Evolutionary conservation across 495 filamentous ascomycete species (phyloP).

Genomic region (Daldinia bambusicola): DNA sequence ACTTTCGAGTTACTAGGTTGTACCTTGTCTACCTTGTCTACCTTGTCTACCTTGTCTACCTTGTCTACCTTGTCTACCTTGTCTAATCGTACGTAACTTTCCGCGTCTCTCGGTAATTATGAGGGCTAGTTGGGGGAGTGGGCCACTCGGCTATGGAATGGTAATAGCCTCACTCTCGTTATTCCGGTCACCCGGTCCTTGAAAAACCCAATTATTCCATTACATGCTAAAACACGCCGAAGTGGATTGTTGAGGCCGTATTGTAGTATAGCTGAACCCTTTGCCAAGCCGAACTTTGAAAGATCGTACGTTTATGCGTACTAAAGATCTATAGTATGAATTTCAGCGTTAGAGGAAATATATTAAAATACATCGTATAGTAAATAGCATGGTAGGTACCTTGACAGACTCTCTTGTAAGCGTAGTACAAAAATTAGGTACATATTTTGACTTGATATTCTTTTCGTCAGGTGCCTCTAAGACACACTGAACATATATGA

Average conservation of each 20-base stretch:
- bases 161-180: background rate
- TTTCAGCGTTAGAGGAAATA: background rate
- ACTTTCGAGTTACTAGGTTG: no score
- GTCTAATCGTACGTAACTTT: background rate
- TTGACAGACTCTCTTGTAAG: no score
- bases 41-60: no score
- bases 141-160: background rate
- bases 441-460: no score
- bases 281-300: background rate
- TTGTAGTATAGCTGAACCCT: background rate
- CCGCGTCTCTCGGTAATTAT: background rate
- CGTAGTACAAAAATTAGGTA: no score
- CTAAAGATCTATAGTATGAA: background rate
- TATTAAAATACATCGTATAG: background rate
- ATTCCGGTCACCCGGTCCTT: background rate
- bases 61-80: no score
- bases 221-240: background rate
- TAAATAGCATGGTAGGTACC: background rate
- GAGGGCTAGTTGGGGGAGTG: background rate
- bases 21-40: no score
- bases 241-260: slow-evolving; percentile 2
- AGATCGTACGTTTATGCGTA: background rate
- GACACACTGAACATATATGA: no score
- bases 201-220: background rate
- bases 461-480: no score